Conservation (phyloP, 108 stramenopile genomes). For the Fistulifera pelliculosa region DNA sequence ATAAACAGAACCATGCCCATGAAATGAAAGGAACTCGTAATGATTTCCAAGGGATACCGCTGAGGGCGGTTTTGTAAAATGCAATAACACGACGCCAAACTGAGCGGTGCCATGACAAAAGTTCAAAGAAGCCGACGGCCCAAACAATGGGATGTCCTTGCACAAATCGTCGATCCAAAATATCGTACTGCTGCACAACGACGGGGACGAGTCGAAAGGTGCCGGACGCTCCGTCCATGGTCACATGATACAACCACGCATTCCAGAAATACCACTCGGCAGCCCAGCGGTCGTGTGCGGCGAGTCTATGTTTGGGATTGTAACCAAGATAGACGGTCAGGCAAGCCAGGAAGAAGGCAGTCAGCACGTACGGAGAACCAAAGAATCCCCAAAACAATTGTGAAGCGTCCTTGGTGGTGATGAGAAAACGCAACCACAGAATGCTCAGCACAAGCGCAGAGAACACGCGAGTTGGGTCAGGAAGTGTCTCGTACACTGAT, state of each 20-base stretch:
- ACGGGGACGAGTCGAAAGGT: conserved; percentile 9
- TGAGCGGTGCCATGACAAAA: conserved; percentile 8
- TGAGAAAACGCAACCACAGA: conserved; percentile 7
- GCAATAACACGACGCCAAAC: conserved; percentile 7
- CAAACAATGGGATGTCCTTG: conserved; percentile 6
- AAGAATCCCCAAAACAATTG: conserved; percentile 5
- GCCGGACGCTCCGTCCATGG: conserved; percentile 15
- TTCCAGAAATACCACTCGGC: conserved; percentile 17
- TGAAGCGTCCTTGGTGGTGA: background rate
- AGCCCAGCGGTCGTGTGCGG: conserved; percentile 7
- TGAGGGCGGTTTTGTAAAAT: conserved; percentile 1
- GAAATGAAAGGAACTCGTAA: conserved; percentile 8
- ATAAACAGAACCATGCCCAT: conserved; percentile 16
- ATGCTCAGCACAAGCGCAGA: background rate
- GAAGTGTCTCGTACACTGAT: background rate
- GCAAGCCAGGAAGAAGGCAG: background rate
- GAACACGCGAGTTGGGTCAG: conserved; percentile 10
- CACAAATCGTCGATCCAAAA: conserved; percentile 11
- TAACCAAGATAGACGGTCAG: background rate
- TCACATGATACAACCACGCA: conserved; percentile 10
- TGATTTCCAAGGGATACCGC: conserved; percentile 9
- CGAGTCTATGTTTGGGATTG: background rate
- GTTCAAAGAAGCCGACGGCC: conserved; percentile 4
- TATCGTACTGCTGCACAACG: conserved; percentile 9
- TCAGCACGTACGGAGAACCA: conserved; percentile 5